Conservation (phyloP, 331 rosid genomes). For the Quercus tomentella region DNA sequence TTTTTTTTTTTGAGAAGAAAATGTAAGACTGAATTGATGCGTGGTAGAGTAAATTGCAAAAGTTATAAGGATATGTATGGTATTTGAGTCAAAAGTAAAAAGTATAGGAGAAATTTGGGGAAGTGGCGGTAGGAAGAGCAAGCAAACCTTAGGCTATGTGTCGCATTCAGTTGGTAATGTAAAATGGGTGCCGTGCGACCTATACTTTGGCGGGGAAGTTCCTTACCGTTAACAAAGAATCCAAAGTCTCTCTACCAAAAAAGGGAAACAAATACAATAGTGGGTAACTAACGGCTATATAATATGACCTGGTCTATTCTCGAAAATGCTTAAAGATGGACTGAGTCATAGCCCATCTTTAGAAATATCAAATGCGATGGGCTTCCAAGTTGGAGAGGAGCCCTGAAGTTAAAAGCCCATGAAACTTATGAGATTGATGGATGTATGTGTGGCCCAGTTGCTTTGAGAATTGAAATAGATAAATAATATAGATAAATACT, state of each 20-base stretch:
- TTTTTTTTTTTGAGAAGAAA: no score
- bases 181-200: conserved; percentile 11
- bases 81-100: neutral
- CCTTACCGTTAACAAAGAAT: conserved; percentile 78
- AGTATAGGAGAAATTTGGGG: neutral
- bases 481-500: no score
- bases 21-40: neutral
- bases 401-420: neutral
- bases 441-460: no score
- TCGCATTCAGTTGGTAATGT: conserved; percentile 58
- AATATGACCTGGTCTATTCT: neutral
- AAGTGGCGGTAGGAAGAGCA: conserved; percentile 8
- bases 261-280: neutral
- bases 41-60: neutral
- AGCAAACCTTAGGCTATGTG: conserved; percentile 48
- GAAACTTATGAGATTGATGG: neutral
- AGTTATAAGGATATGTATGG: neutral
- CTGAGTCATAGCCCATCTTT: neutral
- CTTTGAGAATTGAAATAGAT: no score
- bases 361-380: neutral
- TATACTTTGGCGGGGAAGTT: conserved; percentile 33
- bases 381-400: neutral
- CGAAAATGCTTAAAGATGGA: neutral
- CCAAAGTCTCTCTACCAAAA: conserved; percentile 32
- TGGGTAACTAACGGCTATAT: conserved; percentile 36